These are phyloP conservation scores for Dryas octopetala DNA, from an alignment of 306 rosid species.

Conservation along the genomic window DNA sequence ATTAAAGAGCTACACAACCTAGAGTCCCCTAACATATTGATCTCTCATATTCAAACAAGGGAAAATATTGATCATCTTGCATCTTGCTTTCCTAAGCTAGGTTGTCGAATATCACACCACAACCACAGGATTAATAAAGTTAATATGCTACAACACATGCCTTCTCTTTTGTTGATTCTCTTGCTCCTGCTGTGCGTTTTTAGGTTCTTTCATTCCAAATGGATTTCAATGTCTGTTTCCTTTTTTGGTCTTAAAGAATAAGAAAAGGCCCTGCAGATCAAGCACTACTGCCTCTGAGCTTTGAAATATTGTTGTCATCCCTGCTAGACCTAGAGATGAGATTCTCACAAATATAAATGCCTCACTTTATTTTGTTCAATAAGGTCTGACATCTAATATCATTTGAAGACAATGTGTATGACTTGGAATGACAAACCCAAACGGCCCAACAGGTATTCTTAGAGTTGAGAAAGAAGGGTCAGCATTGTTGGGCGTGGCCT, in stretches of 20 bases:
- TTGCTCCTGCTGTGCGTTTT: background rate
- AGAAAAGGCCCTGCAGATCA: too few relatives aligned
- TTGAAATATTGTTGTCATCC: too few relatives aligned
- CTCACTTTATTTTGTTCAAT: too few relatives aligned
- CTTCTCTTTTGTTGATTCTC: background rate
- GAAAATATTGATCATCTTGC: too few relatives aligned
- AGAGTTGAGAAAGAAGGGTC: slow-evolving; percentile 15
- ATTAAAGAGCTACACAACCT: too few relatives aligned
- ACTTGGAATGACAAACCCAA: background rate
- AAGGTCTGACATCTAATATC: too few relatives aligned
- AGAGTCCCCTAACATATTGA: too few relatives aligned
- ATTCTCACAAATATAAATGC: too few relatives aligned
- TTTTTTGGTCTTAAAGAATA: background rate
- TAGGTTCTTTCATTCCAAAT: background rate
- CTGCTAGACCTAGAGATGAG: too few relatives aligned
- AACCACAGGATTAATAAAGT: slow-evolving; percentile 9
- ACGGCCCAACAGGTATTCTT: background rate
- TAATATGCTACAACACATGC: background rate
- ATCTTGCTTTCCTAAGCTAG: background rate
- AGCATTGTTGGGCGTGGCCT: slow-evolving; percentile 35
- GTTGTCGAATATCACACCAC: slow-evolving; percentile 21
- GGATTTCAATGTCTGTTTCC: background rate
- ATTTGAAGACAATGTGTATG: too few relatives aligned
- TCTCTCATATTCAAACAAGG: too few relatives aligned
- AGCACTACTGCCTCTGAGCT: too few relatives aligned